Evolutionary conservation across 2,329 filamentous ascomycete species (phyloP).

Genomic region (Orbilia oligospora): DNA sequence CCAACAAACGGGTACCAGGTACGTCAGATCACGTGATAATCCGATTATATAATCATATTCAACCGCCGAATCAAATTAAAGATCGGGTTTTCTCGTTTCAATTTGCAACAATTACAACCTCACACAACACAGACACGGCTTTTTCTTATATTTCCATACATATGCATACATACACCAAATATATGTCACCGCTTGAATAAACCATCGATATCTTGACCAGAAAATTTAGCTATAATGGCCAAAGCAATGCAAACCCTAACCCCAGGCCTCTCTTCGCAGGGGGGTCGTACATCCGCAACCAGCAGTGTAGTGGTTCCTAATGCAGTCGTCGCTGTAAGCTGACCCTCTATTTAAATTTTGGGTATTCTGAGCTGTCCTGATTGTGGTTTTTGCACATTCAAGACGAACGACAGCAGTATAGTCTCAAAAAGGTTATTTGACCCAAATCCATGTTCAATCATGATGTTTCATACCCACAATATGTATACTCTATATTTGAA

Average conservation of each 20-base stretch:
- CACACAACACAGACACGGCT: constrained; percentile 20
- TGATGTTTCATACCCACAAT: neutral
- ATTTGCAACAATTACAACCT: constrained; percentile 20
- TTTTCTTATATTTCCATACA: no score
- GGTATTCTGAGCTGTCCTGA: neutral
- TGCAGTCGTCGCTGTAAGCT: constrained; percentile 50
- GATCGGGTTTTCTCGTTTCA: neutral
- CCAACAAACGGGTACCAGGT: no score
- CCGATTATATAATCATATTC: neutral
- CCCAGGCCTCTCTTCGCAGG: no score
- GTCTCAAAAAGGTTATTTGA: constrained; percentile 78
- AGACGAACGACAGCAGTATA: constrained; percentile 93
- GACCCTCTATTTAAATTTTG: neutral
- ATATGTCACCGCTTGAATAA: no score
- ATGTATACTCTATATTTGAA: neutral
- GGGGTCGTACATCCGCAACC: neutral
- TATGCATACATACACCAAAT: no score
- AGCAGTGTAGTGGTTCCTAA: constrained; percentile 1
- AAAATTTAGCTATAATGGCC: neutral
- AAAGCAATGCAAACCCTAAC: neutral
- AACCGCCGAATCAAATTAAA: no score
- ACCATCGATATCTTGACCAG: no score
- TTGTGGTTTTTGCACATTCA: neutral
- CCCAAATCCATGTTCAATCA: neutral
- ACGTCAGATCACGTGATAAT: constrained; percentile 64